Evolutionary conservation across 2,329 filamentous ascomycete species (phyloP), one percentile per base, ranked within the genome.

Genomic region (Orbilia brochopaga): DNA sequence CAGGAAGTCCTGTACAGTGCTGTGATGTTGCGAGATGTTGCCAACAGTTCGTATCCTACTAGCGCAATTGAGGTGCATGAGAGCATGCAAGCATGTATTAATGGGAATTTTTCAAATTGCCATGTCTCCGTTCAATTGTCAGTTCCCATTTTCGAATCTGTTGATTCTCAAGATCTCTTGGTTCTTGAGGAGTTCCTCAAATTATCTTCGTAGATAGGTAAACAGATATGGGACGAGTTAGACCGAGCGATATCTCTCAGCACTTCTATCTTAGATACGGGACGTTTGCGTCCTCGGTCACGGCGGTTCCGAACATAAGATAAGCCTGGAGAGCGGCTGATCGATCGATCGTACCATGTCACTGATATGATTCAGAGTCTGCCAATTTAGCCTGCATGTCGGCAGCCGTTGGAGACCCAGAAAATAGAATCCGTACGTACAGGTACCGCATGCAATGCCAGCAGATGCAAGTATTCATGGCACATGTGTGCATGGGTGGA

Each of bases 41-140:
- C 37, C n/a, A 42, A 17, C 13, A 15, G n/a, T 15, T 13, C 13
- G n/a, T 15, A 42, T 42, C 17, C 11, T 4, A 44, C 5, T 44
- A n/a, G 40, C 44, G 7, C 30, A 15, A 21, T 17, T 53, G 17
- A 32, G 21, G 23, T n/a, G 27, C 50, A 7, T 53, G 50, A 10
- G 30, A 15, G 21, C 10, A 30, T n/a, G 6, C n/a, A n/a, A n/a
- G n/a, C n/a, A n/a, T n/a, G n/a, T 53, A 2, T 11, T 24, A 24
- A 53, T 53, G 50, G 50, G 50, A n/a, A 53, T 53, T 53, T 32
- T 6, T 30, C 7, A 53, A 35, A 53, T 53, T 53, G 50, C 50
- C 50, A 53, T 53, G 30, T n/a, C n/a, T 2, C 11, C 21, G n/a
- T 19, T 24, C 19, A 53, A 54, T 48, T 60, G 48, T 23, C 30